Conservation (phyloP, 371 early-diverging fungal genomes). For the Mucor saturninus region DNA sequence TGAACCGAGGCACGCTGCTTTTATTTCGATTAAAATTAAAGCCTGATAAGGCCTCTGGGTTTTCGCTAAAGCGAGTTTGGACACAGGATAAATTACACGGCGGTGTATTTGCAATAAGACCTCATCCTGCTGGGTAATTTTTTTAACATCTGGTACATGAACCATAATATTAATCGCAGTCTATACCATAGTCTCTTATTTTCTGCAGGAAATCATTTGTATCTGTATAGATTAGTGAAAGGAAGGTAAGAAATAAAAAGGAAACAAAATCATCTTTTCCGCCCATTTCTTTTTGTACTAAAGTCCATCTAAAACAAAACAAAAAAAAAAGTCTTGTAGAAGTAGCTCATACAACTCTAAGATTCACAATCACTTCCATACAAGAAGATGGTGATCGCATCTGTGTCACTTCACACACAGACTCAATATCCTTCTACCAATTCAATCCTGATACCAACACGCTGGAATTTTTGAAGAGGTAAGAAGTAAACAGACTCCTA, state of each 20-base stretch:
- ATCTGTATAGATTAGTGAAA: conserved; percentile 36
- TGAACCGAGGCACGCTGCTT: conserved; percentile 38
- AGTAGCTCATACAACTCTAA: conserved; percentile 32
- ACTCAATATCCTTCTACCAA: conserved; percentile 42
- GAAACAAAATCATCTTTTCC: too few species aligned
- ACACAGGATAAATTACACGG: conserved; percentile 38
- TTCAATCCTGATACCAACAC: conserved; percentile 26
- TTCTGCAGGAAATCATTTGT: conserved; percentile 37
- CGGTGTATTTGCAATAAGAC: conserved; percentile 47
- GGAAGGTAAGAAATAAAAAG: conserved; percentile 16
- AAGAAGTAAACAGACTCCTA: background rate
- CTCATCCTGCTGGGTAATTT: conserved; percentile 47
- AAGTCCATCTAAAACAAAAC: too few species aligned
- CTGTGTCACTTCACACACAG: conserved; percentile 40
- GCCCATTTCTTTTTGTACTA: too few species aligned
- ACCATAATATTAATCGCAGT: background rate
- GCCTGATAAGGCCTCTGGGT: conserved; percentile 5
- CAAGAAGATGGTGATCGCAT: conserved; percentile 33
- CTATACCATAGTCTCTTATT: conserved; percentile 33
- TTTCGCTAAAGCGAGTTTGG: conserved; percentile 37
- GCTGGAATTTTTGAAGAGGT: conserved; percentile 43
- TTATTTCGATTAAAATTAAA: conserved; percentile 42
- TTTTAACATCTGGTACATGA: background rate
- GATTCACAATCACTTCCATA: conserved; percentile 42
- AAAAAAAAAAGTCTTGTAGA: conserved; percentile 30